phyloP scores from a whole-genome alignment of 192 early-diverging fungal genomes.

The Fimicolochytrium jonesii region DNA sequence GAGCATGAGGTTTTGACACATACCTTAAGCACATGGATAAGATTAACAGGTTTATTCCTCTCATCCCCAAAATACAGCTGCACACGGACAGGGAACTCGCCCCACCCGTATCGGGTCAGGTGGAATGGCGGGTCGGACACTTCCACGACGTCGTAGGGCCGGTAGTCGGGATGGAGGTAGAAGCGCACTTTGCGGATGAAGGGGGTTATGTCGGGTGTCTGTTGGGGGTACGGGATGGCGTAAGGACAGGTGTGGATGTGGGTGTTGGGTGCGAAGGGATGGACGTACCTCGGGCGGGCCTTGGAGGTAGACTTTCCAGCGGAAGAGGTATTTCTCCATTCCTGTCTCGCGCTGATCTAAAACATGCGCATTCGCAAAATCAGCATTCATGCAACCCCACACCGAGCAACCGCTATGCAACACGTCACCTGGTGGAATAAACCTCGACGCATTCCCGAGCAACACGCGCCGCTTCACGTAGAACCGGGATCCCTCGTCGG shows the following conservation, averaged over 20 bases:
- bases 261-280: constrained; percentile 1
- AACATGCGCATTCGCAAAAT: too few species aligned
- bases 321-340: constrained; percentile 32
- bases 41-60: constrained; percentile 78
- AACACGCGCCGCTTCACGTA: constrained; percentile 40
- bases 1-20: neutral
- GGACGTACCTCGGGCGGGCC: constrained; percentile 45
- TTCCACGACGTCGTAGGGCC: constrained; percentile 84
- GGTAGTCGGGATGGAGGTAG: constrained; percentile 85
- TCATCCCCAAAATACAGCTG: constrained; percentile 78
- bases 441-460: constrained; percentile 37
- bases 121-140: constrained; percentile 72
- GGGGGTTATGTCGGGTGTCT: constrained; percentile 41
- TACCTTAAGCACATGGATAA: constrained; percentile 77
- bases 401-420: too few species aligned
- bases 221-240: neutral
- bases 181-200: constrained; percentile 80
- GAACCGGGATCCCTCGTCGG: constrained; percentile 45
- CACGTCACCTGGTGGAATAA: constrained; percentile 16
- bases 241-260: neutral
- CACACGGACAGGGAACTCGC: constrained; percentile 84
- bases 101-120: constrained; percentile 88
- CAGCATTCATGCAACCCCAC: too few species aligned
- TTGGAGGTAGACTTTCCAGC: constrained; percentile 90
- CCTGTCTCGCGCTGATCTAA: constrained; percentile 42